These are phyloP conservation scores for Filobasidium wieringae DNA, from an alignment of 768 basidiomycete genomes.

Conservation along the genomic window DNA sequence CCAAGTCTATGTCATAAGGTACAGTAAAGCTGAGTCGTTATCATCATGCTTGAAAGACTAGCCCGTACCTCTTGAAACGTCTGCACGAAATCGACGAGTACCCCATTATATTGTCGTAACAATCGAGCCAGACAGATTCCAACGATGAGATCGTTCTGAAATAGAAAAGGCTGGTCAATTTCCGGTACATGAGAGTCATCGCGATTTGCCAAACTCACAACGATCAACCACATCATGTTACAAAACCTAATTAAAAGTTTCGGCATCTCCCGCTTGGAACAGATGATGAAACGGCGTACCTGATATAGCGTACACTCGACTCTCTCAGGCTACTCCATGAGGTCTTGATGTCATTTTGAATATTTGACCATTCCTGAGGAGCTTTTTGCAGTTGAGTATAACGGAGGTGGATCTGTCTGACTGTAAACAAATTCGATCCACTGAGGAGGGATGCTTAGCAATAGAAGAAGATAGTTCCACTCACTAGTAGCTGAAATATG, in stretches of 20 bases:
- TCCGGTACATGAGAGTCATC: not conserved
- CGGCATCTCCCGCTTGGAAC: not conserved
- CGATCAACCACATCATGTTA: constrained; percentile 77
- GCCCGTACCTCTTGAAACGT: constrained; percentile 42
- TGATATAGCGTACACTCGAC: constrained; percentile 56
- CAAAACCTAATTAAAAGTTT: constrained; percentile 54
- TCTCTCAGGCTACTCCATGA: constrained; percentile 30
- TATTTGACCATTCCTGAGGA: constrained; percentile 42
- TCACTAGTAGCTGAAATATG: too few species aligned
- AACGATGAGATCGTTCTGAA: constrained; percentile 68
- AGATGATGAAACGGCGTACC: constrained; percentile 40
- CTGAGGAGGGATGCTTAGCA: too few species aligned
- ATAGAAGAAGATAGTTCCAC: too few species aligned
- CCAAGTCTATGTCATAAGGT: constrained; percentile 30
- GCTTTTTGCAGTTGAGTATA: constrained; percentile 45
- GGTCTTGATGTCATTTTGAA: constrained; percentile 33
- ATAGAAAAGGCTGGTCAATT: not conserved
- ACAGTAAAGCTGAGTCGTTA: not conserved
- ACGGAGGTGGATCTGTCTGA: constrained; percentile 54
- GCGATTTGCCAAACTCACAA: constrained; percentile 33
- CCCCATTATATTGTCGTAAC: constrained; percentile 50
- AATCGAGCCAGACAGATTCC: constrained; percentile 63
- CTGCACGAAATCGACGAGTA: constrained; percentile 19
- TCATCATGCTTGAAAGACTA: not conserved
- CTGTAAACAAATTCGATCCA: constrained; percentile 40